Base-by-base conservation (phyloP, 2,329 filamentous ascomycete genomes). In the Metarhizium humberi region DNA sequence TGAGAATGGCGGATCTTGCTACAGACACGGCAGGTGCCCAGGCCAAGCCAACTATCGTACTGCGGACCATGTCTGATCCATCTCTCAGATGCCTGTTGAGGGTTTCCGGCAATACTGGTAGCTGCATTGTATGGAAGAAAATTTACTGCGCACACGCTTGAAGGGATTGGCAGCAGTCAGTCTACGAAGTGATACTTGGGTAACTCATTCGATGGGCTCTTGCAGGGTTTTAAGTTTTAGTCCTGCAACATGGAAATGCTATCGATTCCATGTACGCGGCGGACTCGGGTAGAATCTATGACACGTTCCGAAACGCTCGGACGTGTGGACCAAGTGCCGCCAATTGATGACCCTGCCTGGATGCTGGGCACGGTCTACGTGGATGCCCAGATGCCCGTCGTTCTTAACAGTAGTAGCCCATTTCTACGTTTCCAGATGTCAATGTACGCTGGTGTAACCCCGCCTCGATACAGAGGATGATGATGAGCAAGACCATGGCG, bases 1-100 rank as follows among this genome's bases (percentile, higher is more conserved):
- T 72, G 45, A 74, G 69, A 25, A 80, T 70, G 6, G 73, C 69
- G 2, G 73, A 67, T 62, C 74, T 77, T 32, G 77, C 78, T 20
- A 78, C 50, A 18, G 73, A 68, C 42, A 79, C 59, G 10, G 70
- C 75, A 1, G 77, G 77, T 0, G 69, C 70, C 75, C 75, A 79
- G 4, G 76, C 76, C 52, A 77, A 62, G 54, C 72, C 68, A 46
- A 76, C 74, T 25, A 80, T 62, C 18, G 68, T 64, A 29, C 69
- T 66, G 51, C 77, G 74, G 43, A 76, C 58, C 30, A 72, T 57
- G 56, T 77, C 73, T 29, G 70, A 46, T 34, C 56, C 53, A 55
- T 55, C 42, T 38, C 56, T 52, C 4, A 56, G 20, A 10, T 51
- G 54, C 48, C 52, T 51, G 32, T 34, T 52, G 48, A 57, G n/a